phyloP scores from a whole-genome alignment of 2,329 filamentous ascomycete species.

The Stagonosporopsis vannaccii region DNA sequence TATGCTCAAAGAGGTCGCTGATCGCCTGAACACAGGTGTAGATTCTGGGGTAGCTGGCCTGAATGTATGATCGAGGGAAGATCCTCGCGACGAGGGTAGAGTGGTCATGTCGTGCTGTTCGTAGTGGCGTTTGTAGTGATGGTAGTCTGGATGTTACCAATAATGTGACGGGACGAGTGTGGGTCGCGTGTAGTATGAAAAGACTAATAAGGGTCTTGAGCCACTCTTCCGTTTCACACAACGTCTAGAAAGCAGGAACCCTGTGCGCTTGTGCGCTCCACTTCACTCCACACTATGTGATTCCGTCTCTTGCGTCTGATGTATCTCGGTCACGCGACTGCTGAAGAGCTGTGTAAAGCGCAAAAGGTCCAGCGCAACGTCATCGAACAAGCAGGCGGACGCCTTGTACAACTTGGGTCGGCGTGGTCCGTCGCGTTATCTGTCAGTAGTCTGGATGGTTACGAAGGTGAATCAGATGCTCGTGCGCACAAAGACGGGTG shows the following conservation, averaged over 20 bases:
- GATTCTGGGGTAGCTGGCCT: conserved; percentile 29
- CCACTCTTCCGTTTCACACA: conserved; percentile 11
- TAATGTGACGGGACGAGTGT: background rate
- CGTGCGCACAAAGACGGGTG: conserved; percentile 39
- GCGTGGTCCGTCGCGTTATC: conserved; percentile 6
- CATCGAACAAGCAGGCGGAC: conserved; percentile 2
- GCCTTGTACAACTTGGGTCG: conserved; percentile 7
- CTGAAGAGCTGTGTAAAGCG: conserved; percentile 6
- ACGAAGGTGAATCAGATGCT: conserved; percentile 9
- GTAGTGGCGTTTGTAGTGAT: conserved; percentile 1
- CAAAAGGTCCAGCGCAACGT: conserved; percentile 9
- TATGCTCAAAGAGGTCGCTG: conserved; percentile 28
- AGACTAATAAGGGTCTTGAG: conserved; percentile 10
- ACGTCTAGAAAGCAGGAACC: conserved; percentile 4
- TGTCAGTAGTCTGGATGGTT: background rate
- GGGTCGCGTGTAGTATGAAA: conserved; percentile 5
- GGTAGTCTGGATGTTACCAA: conserved; percentile 2
- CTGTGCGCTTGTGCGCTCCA: background rate
- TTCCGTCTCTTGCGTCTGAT: background rate
- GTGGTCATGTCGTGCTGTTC: conserved; percentile 29
- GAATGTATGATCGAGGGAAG: conserved; percentile 26
- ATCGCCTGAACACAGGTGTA: conserved; percentile 20
- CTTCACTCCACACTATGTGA: background rate
- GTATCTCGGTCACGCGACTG: background rate
- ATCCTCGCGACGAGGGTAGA: conserved; percentile 27